These are phyloP conservation scores for Daldinia loculata DNA, from an alignment of 495 filamentous ascomycete species.

Conservation along the genomic window DNA sequence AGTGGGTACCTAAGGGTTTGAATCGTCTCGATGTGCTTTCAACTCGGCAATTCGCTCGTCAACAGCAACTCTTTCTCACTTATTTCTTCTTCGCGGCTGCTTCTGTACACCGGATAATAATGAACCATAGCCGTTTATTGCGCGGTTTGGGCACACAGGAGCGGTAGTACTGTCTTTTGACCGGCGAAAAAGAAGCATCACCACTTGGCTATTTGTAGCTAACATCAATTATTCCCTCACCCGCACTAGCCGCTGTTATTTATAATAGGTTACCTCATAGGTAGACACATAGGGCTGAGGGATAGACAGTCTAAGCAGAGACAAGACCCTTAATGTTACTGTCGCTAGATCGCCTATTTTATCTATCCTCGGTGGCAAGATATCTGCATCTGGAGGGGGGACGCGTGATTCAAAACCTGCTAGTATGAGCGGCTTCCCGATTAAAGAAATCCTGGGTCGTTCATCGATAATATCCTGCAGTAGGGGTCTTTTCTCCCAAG, in stretches of 20 bases:
- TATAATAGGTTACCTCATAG: slow-evolving; percentile 19
- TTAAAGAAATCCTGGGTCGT: slow-evolving; percentile 22
- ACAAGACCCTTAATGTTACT: slow-evolving; percentile 27
- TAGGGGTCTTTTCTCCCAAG: slow-evolving; percentile 28
- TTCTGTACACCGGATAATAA: slow-evolving; percentile 7
- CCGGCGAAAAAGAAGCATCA: slow-evolving; percentile 21
- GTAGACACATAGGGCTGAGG: slow-evolving; percentile 32
- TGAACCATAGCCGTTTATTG: slow-evolving; percentile 8
- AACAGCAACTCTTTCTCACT: neutral
- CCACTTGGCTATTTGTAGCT: slow-evolving; percentile 20
- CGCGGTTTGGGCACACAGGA: slow-evolving; percentile 20
- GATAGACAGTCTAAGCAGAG: slow-evolving; percentile 11
- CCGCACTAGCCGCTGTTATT: slow-evolving; percentile 31
- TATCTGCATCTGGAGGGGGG: slow-evolving; percentile 5
- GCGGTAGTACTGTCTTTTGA: slow-evolving; percentile 13
- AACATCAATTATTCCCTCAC: slow-evolving; percentile 23
- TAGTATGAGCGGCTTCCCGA: slow-evolving; percentile 22
- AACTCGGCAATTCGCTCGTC: slow-evolving; percentile 22
- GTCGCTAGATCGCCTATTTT: slow-evolving; percentile 12
- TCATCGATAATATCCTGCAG: slow-evolving; percentile 23
- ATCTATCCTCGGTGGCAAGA: neutral
- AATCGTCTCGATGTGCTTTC: neutral
- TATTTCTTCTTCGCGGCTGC: neutral
- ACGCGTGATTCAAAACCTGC: slow-evolving; percentile 24
- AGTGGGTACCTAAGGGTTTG: slow-evolving; percentile 7